phyloP scores from a whole-genome alignment of 306 rosid genomes.

The Abrus pulchellus region DNA sequence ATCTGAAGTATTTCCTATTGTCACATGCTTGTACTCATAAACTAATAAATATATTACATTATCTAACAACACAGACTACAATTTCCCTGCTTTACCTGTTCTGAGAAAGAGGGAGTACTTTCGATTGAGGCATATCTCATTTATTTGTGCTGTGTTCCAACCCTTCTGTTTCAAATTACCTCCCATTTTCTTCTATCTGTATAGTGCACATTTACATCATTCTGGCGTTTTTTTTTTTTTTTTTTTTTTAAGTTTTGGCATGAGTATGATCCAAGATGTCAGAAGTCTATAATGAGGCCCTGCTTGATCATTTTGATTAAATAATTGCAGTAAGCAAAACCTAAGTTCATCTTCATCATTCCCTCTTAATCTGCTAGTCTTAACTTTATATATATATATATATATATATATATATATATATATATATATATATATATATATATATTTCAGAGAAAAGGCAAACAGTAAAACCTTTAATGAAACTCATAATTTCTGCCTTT shows the following conservation, averaged over 20 bases:
- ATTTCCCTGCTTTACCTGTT: constrained; percentile 12
- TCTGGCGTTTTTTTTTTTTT: constrained; percentile 44
- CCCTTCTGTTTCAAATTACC: constrained; percentile 37
- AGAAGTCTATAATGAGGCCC: background rate
- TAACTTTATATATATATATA: background rate
- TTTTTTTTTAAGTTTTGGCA: background rate
- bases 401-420: background rate
- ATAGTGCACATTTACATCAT: constrained; percentile 43
- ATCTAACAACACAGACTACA: constrained; percentile 36
- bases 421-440: no score
- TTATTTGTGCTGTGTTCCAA: constrained; percentile 34
- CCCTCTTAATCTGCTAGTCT: constrained; percentile 5
- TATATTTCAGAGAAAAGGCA: background rate
- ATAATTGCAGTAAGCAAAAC: constrained; percentile 10
- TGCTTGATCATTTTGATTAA: constrained; percentile 32
- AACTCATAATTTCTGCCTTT: background rate
- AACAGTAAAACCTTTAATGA: background rate
- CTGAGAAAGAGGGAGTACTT: constrained; percentile 37
- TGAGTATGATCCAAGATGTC: background rate
- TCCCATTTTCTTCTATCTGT: background rate
- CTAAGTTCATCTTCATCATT: constrained; percentile 29
- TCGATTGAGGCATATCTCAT: constrained; percentile 36
- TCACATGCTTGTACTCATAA: constrained; percentile 55
- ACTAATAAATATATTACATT: constrained; percentile 43
- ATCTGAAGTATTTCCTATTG: constrained; percentile 47